Conservation (phyloP, 805 yeast genomes). For the Lipomyces yamanashiensis region DNA sequence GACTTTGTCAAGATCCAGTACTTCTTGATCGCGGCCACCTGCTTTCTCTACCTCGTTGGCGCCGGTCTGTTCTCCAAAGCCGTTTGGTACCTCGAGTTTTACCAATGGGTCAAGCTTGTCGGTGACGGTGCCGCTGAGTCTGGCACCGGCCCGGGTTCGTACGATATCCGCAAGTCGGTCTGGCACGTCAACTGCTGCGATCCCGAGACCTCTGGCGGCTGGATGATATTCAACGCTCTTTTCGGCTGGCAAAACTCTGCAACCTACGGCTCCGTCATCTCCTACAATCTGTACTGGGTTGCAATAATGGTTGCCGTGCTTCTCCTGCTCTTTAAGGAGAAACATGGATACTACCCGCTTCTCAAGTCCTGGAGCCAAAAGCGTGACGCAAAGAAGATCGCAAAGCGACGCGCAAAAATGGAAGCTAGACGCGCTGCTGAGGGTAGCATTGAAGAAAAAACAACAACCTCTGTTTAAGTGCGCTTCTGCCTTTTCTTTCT, state of each 20-base stretch:
- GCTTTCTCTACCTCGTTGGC: constrained; percentile 83
- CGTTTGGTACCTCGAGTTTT: constrained; percentile 83
- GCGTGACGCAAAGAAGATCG: constrained; percentile 18
- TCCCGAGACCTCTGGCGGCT: constrained; percentile 81
- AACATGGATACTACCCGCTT: constrained; percentile 52
- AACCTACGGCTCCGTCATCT: constrained; percentile 85
- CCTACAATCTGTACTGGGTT: constrained; percentile 90
- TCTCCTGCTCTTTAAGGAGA: constrained; percentile 82
- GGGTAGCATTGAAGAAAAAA: constrained; percentile 1
- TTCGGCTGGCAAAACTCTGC: constrained; percentile 97
- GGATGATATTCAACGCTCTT: constrained; percentile 94
- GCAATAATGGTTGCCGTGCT: constrained; percentile 58
- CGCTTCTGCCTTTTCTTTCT: not conserved
- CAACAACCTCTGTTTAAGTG: constrained; percentile 9
- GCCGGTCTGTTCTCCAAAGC: constrained; percentile 94
- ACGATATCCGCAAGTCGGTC: constrained; percentile 74
- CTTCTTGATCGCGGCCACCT: constrained; percentile 84
- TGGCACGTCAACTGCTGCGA: constrained; percentile 99
- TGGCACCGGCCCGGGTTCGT: constrained; percentile 95
- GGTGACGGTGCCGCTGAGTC: constrained; percentile 96
- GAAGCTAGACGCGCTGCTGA: constrained; percentile 9
- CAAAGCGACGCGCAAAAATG: constrained; percentile 15
- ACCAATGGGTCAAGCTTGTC: constrained; percentile 64
- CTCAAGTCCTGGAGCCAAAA: constrained; percentile 4
- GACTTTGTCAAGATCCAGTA: constrained; percentile 80